Evolutionary conservation across 306 rosid species (phyloP).

Genomic region (Sicyos baderoa): DNA sequence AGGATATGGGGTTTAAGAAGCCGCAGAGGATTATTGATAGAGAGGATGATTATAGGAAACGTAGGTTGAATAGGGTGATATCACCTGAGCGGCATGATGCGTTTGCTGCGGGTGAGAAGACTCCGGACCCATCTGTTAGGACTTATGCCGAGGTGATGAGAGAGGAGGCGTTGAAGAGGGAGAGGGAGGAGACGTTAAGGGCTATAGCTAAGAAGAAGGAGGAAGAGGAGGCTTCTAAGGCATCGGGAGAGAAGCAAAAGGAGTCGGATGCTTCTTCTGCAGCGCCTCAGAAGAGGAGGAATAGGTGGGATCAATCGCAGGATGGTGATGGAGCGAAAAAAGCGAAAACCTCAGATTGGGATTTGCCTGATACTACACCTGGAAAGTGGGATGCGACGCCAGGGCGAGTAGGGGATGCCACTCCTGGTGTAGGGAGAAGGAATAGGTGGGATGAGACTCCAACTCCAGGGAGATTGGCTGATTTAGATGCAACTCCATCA

Average conservation of each 20-base stretch:
- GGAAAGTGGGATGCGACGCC: conserved; percentile 68
- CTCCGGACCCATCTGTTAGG: conserved; percentile 54
- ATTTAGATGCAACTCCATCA: conserved; percentile 58
- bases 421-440: conserved; percentile 52
- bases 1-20: conserved; percentile 38
- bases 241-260: conserved; percentile 21
- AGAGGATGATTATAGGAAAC: conserved; percentile 49
- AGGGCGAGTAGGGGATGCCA: conserved; percentile 52
- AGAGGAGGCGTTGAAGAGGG: conserved; percentile 58
- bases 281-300: conserved; percentile 41
- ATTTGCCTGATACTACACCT: conserved; percentile 47
- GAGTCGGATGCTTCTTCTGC: conserved; percentile 16
- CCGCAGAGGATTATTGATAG: conserved; percentile 54
- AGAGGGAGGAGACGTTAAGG: conserved; percentile 51
- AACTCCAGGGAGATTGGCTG: conserved; percentile 52
- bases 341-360: conserved; percentile 60
- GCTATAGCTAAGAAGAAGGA: conserved; percentile 50
- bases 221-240: conserved; percentile 52
- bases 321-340: conserved; percentile 41
- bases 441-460: conserved; percentile 77
- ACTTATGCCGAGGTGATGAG: conserved; percentile 61
- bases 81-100: conserved; percentile 65
- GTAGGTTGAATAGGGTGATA: conserved; percentile 46
- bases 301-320: conserved; percentile 67
- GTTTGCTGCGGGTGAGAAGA: conserved; percentile 61